Conservation (phyloP, 1,139 yeast genomes). For the Nakaseomyces kungkrabaensis region DNA sequence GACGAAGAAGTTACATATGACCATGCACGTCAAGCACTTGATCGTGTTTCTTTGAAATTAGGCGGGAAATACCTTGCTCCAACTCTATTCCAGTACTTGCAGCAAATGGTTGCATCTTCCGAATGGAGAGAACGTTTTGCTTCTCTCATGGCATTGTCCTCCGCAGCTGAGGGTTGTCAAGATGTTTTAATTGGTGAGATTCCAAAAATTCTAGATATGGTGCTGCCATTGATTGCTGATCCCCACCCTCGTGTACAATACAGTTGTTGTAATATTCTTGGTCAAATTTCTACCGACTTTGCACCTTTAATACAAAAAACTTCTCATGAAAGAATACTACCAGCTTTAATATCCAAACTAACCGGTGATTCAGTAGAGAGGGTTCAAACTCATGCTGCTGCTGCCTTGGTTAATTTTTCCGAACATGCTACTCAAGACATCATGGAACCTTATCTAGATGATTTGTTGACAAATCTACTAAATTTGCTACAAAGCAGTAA, state of each 20-base stretch:
- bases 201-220: conserved; percentile 70
- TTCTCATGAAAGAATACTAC: conserved; percentile 69
- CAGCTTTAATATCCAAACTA: conserved; percentile 77
- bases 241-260: conserved; percentile 90
- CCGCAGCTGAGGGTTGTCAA: conserved; percentile 96
- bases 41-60: conserved; percentile 73
- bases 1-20: conserved; percentile 83
- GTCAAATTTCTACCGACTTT: conserved; percentile 97
- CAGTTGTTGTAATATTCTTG: conserved; percentile 93
- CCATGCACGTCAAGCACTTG: conserved; percentile 89
- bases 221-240: conserved; percentile 72
- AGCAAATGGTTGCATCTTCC: conserved; percentile 63
- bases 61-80: conserved; percentile 79
- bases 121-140: conserved; percentile 96
- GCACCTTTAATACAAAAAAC: conserved; percentile 80
- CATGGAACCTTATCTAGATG: conserved; percentile 84
- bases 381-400: conserved; percentile 98
- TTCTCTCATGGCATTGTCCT: conserved; percentile 90
- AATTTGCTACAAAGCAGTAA: conserved; percentile 75
- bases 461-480: conserved; percentile 60
- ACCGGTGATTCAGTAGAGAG: conserved; percentile 66
- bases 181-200: conserved; percentile 79
- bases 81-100: conserved; percentile 78
- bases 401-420: conserved; percentile 89
- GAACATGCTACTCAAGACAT: conserved; percentile 85